These are phyloP conservation scores for Pythium brachiatum DNA, from an alignment of 352 stramenopile genomes.

Conservation along the genomic window DNA sequence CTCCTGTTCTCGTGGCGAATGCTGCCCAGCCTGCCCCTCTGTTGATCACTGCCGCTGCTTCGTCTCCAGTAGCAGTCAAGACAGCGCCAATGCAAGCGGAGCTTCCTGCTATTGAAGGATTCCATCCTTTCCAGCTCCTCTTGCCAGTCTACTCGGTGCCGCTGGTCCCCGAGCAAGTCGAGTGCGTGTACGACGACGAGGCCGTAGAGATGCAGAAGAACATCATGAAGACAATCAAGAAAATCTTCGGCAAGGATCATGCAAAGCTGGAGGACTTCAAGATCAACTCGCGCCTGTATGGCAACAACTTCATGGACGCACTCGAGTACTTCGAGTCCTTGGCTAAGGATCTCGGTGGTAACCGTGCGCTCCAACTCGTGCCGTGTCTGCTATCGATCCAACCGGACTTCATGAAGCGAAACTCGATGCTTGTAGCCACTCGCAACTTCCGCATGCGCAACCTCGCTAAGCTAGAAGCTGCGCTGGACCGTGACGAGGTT, in stretches of 20 bases:
- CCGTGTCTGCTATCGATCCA: slow-evolving; percentile 69
- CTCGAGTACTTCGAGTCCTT: slow-evolving; percentile 67
- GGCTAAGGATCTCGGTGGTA: slow-evolving; percentile 48
- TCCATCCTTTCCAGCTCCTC: slow-evolving; percentile 54
- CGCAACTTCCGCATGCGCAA: slow-evolving; percentile 51
- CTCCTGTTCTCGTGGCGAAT: neutral
- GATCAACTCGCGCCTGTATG: slow-evolving; percentile 72
- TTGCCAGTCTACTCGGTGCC: slow-evolving; percentile 47
- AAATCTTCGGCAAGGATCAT: slow-evolving; percentile 61
- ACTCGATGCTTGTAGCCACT: slow-evolving; percentile 45
- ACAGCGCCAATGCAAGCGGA: neutral
- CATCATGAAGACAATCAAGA: slow-evolving; percentile 69
- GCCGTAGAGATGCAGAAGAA: slow-evolving; percentile 70
- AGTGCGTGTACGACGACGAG: slow-evolving; percentile 59
- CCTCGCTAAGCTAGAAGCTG: slow-evolving; percentile 33
- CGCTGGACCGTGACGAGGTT: slow-evolving; percentile 24
- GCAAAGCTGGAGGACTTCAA: slow-evolving; percentile 72
- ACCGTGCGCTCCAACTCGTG: slow-evolving; percentile 60
- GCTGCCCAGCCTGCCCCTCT: neutral
- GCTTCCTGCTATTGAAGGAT: slow-evolving; percentile 11
- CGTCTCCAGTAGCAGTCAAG: neutral
- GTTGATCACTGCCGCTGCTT: neutral
- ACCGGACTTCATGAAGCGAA: slow-evolving; percentile 55
- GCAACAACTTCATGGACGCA: slow-evolving; percentile 79
- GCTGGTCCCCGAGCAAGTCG: slow-evolving; percentile 42